phyloP scores from a whole-genome alignment of 2,329 filamentous ascomycete genomes.

The Periglandula ipomoeae region DNA sequence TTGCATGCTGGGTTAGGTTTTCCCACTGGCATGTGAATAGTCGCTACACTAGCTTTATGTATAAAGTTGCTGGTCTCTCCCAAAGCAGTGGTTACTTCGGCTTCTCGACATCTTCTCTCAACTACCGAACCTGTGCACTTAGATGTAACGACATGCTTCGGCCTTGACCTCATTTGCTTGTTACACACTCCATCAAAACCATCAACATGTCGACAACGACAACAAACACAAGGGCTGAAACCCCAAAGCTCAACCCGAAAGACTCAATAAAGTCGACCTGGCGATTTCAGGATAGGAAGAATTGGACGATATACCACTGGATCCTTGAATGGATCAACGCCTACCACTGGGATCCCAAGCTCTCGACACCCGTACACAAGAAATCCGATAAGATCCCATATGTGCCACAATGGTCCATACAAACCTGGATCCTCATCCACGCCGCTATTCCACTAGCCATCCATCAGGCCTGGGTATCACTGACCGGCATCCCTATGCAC shows the following conservation, averaged over 20 bases:
- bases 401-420: slow-evolving; percentile 23
- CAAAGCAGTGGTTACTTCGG: too few relatives aligned
- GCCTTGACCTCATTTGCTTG: too few relatives aligned
- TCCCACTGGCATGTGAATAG: too few relatives aligned
- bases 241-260: slow-evolving; percentile 8
- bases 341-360: slow-evolving; percentile 18
- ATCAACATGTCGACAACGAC: too few relatives aligned
- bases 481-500: slow-evolving; percentile 14
- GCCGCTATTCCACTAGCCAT: slow-evolving; percentile 1
- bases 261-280: slow-evolving; percentile 34
- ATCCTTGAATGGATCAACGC: slow-evolving; percentile 21
- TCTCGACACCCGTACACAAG: slow-evolving; percentile 25
- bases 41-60: too few relatives aligned
- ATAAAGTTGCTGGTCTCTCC: too few relatives aligned
- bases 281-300: slow-evolving; percentile 16
- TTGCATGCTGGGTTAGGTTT: too few relatives aligned
- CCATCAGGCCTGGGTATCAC: slow-evolving; percentile 13
- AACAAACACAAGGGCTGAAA: too few relatives aligned
- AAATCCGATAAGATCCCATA: slow-evolving; percentile 27
- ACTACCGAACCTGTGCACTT: too few relatives aligned
- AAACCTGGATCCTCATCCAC: slow-evolving; percentile 30
- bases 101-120: too few relatives aligned
- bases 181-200: too few relatives aligned
- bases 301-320: slow-evolving; percentile 24
- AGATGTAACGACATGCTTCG: too few relatives aligned